These are phyloP conservation scores for Mycena galericulata DNA, from an alignment of 768 basidiomycete species.

Conservation along the genomic window DNA sequence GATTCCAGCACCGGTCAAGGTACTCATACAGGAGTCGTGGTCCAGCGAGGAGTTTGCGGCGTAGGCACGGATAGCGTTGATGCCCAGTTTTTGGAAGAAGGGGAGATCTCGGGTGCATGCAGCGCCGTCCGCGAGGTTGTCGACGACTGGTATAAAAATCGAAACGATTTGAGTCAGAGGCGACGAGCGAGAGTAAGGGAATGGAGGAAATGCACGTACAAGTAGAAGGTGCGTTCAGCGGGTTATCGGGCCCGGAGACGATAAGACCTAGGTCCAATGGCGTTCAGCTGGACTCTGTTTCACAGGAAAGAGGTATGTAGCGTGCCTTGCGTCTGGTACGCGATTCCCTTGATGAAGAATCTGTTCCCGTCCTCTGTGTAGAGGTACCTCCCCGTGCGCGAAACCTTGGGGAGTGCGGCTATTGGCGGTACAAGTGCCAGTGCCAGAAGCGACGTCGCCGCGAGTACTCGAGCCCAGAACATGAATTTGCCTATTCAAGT, in stretches of 20 bases:
- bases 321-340: conserved; percentile 86
- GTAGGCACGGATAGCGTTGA: conserved; percentile 90
- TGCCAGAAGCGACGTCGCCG: neutral
- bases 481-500: no score
- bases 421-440: neutral
- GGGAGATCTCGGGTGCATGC: conserved; percentile 88
- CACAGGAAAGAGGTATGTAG: neutral
- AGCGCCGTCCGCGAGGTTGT: conserved; percentile 76
- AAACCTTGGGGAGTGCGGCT: conserved; percentile 72
- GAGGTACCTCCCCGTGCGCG: conserved; percentile 82
- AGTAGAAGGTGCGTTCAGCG: conserved; percentile 31
- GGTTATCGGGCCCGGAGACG: conserved; percentile 12
- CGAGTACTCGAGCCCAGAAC: no score
- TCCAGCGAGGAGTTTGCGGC: conserved; percentile 85
- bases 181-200: no score
- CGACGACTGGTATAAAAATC: conserved; percentile 57
- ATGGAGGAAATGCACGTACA: conserved; percentile 45
- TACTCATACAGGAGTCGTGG: conserved; percentile 89
- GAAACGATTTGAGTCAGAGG: conserved; percentile 72
- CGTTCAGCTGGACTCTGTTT: neutral
- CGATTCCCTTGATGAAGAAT: conserved; percentile 91
- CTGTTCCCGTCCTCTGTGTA: conserved; percentile 80
- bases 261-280: conserved; percentile 5
- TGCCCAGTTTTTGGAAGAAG: conserved; percentile 76
- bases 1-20: conserved; percentile 82